These are phyloP conservation scores for Clitopilus hobsonii DNA, from an alignment of 768 basidiomycete genomes.

Conservation along the genomic window DNA sequence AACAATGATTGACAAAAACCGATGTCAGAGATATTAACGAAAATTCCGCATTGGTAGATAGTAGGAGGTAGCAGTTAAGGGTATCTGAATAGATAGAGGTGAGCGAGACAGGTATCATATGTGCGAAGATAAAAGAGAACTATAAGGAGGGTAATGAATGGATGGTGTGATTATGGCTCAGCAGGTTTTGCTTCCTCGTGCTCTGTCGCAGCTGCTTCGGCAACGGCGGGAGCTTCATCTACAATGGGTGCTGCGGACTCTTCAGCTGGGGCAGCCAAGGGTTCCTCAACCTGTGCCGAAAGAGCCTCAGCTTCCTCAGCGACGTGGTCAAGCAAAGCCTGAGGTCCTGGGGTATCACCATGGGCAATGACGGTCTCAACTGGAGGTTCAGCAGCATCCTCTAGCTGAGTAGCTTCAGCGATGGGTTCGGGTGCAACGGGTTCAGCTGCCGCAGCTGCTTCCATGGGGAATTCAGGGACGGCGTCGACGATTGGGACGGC, in stretches of 20 bases:
- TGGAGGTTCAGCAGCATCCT: background rate
- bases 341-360: slow-evolving; percentile 5
- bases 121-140: background rate
- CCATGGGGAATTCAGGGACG: background rate
- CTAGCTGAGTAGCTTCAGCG: background rate
- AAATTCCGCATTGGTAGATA: background rate
- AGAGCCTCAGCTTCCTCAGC: background rate
- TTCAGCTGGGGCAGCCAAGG: background rate
- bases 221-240: background rate
- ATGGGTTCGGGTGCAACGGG: background rate
- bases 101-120: background rate
- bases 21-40: background rate
- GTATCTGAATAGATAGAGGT: background rate
- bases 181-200: background rate
- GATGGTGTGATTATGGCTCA: background rate
- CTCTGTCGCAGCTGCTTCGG: background rate
- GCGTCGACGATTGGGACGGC: slow-evolving; percentile 7
- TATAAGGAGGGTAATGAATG: background rate
- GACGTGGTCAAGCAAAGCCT: slow-evolving; percentile 1
- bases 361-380: slow-evolving; percentile 4
- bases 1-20: background rate
- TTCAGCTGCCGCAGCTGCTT: background rate
- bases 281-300: background rate
- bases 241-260: background rate
- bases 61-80: background rate